Evolutionary conservation across 2,329 filamentous ascomycete genomes (phyloP).

Genomic region (Diaporthe aspalathi): DNA sequence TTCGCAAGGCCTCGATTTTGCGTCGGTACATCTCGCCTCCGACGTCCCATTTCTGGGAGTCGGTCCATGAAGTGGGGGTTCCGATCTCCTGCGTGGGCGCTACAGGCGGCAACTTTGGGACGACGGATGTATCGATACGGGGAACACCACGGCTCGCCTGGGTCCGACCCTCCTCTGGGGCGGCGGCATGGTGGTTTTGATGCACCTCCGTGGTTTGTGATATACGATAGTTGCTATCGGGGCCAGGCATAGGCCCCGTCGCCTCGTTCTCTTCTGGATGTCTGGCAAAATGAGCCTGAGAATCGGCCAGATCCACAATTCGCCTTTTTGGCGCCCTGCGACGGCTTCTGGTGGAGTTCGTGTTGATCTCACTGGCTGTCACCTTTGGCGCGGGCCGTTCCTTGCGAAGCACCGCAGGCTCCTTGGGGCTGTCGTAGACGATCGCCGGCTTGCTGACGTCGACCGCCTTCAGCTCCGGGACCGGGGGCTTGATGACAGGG

Average conservation of each 20-base stretch:
- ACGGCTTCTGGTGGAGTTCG: constrained; percentile 67
- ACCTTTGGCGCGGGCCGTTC: constrained; percentile 65
- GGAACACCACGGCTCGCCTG: constrained; percentile 48
- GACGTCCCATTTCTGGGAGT: constrained; percentile 70
- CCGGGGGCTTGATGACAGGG: constrained; percentile 79
- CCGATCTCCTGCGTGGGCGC: constrained; percentile 47
- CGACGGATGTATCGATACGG: constrained; percentile 52
- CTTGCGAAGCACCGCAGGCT: constrained; percentile 67
- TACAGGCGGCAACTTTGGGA: constrained; percentile 49
- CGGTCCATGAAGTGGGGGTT: constrained; percentile 52
- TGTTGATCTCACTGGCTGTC: constrained; percentile 68
- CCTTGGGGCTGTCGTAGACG: constrained; percentile 62
- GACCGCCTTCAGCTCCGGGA: constrained; percentile 70
- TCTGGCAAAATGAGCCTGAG: constrained; percentile 52
- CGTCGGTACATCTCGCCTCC: constrained; percentile 84
- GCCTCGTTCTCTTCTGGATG: constrained; percentile 45
- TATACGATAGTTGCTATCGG: constrained; percentile 56
- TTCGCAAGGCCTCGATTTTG: constrained; percentile 87
- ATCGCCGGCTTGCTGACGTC: constrained; percentile 77
- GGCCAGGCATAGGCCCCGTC: constrained; percentile 42
- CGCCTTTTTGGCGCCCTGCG: constrained; percentile 70
- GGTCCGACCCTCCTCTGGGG: constrained; percentile 50
- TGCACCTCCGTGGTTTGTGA: constrained; percentile 56
- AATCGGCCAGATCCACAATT: constrained; percentile 73
- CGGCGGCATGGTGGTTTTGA: constrained; percentile 46